Conservation (phyloP, 108 stramenopile genomes). For the Pseudonitzschia pungens region DNA sequence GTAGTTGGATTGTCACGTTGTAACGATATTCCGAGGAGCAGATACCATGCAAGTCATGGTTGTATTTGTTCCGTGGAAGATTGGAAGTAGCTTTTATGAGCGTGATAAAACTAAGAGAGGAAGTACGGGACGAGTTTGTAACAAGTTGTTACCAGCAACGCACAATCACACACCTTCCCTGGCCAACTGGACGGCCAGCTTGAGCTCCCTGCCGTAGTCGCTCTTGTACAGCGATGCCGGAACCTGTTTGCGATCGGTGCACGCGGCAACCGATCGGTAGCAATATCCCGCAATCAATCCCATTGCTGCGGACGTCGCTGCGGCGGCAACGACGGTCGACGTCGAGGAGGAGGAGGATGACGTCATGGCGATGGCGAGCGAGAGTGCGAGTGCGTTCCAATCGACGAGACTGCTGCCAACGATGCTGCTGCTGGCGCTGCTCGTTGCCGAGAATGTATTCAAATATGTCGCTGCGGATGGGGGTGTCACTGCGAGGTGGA, state of each 20-base stretch:
- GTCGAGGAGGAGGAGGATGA: neutral
- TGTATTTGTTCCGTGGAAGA: no score
- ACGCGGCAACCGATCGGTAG: neutral
- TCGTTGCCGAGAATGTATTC: neutral
- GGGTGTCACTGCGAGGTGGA: neutral
- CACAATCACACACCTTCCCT: slow-evolving; percentile 19
- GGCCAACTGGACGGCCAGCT: slow-evolving; percentile 46
- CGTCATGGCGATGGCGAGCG: neutral
- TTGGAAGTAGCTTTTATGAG: no score
- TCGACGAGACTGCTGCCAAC: neutral
- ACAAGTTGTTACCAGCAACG: no score
- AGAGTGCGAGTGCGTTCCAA: neutral
- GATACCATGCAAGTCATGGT: no score
- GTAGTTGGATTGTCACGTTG: no score
- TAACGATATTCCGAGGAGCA: no score
- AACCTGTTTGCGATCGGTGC: slow-evolving; percentile 7
- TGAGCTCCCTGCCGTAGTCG: slow-evolving; percentile 28
- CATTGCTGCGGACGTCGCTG: neutral
- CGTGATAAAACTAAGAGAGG: no score
- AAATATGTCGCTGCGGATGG: neutral
- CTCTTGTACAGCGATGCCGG: slow-evolving; percentile 22
- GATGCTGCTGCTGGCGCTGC: neutral
- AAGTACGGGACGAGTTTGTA: slow-evolving; percentile 10
- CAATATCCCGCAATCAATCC: slow-evolving; percentile 12
- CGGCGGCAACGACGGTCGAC: neutral